phyloP scores from a whole-genome alignment of 352 stramenopile genomes.

The Globisporangium iwayamae region DNA sequence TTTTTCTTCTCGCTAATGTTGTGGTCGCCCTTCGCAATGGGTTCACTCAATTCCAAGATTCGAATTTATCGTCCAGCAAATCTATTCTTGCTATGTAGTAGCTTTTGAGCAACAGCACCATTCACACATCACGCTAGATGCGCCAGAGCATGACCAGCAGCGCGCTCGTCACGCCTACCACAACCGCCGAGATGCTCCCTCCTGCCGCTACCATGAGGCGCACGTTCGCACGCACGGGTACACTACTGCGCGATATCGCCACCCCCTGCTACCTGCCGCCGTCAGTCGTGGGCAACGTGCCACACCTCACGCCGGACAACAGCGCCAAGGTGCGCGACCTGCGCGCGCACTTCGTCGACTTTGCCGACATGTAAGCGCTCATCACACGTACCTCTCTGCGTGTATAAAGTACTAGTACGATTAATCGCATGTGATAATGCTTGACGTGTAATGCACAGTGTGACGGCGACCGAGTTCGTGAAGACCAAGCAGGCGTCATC shows the following conservation, averaged over 20 bases:
- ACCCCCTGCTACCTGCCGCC: constrained; percentile 77
- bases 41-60: too few species aligned
- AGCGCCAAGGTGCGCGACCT: constrained; percentile 52
- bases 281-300: constrained; percentile 60
- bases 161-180: constrained; percentile 20
- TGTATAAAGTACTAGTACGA: background rate
- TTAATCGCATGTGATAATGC: too few species aligned
- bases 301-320: constrained; percentile 77
- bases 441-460: constrained; percentile 16
- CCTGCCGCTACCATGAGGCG: constrained; percentile 5
- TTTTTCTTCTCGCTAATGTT: too few species aligned
- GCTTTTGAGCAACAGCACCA: background rate
- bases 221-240: constrained; percentile 33
- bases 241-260: constrained; percentile 26
- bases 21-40: too few species aligned
- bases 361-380: constrained; percentile 57
- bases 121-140: background rate
- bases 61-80: too few species aligned
- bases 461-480: constrained; percentile 28
- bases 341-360: constrained; percentile 62
- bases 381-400: background rate
- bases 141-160: constrained; percentile 5
- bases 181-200: constrained; percentile 28
- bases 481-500: constrained; percentile 28
- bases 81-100: too few species aligned